Evolutionary conservation across 345 rosid species (phyloP).

Genomic region (Angophora floribunda): DNA sequence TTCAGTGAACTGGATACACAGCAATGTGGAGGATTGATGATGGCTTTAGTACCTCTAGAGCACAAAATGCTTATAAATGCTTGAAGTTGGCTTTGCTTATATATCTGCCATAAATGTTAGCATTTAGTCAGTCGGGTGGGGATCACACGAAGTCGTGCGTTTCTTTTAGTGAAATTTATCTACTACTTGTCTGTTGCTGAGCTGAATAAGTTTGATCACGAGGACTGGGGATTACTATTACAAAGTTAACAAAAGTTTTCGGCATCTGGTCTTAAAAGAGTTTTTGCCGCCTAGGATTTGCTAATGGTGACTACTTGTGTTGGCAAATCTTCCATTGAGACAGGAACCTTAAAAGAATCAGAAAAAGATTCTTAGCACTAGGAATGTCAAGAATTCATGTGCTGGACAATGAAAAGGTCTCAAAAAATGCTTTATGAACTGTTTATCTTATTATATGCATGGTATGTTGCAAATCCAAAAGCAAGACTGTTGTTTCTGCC

Average conservation of each 20-base stretch:
- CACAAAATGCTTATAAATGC: not conserved
- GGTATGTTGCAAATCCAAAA: not conserved
- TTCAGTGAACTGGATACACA: not conserved
- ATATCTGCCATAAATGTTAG: not conserved
- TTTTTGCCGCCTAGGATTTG: not conserved
- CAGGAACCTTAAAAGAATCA: not conserved
- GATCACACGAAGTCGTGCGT: not conserved
- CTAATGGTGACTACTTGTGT: not conserved
- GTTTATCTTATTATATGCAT: not conserved
- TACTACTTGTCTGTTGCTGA: not conserved
- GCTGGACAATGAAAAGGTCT: not conserved
- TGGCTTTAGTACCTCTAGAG: not conserved
- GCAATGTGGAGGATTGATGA: not conserved
- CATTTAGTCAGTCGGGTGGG: not conserved
- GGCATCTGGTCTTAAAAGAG: not conserved
- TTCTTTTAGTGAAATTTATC: not conserved
- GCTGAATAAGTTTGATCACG: not conserved
- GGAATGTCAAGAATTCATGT: not conserved
- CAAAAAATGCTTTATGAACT: not conserved
- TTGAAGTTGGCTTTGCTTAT: not conserved
- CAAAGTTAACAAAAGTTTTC: not conserved
- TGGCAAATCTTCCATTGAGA: not conserved
- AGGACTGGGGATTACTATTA: not conserved
- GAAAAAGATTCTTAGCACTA: not conserved
- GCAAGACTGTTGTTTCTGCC: not conserved